Evolutionary conservation across 768 basidiomycete species (phyloP), one percentile per base, ranked within the genome.

Genomic region (Nidula microcarpa): DNA sequence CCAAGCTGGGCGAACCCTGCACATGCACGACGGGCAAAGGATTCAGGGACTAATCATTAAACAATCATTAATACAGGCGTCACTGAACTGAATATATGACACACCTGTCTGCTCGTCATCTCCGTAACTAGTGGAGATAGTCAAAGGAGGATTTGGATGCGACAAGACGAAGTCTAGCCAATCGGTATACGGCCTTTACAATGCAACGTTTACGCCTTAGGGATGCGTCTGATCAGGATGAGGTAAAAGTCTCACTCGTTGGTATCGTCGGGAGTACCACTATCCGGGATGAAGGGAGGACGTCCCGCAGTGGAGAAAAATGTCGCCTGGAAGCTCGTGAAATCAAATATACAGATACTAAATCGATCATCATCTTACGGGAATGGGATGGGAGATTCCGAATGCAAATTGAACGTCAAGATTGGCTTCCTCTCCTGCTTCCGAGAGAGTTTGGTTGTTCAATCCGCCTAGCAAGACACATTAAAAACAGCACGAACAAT

Each of bases 51-150:
- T 82, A 48, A 33, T 8, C 8, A n/a, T 39, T 8, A 39, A 8
- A 39, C 23, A 39, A 6, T 11, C n/a, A 10, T 10, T 35, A 33
- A 16, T 37, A 37, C 7, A 32, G n/a, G 33, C n/a, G n/a, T n/a
- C n/a, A n/a, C n/a, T n/a, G n/a, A n/a, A 45, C 9, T 8, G 44
- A 45, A 45, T 10, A 8, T 43, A 33, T 11, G 9, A 23, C 63
- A 18, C 43, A 83, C 84, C 82, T 13, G 84, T 83, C 61, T 86
- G 84, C 53, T 89, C 87, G 51, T 81, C 75, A 46, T 88, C 86
- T 2, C 76, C 83, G 60, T 89, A 89, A 57, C 82, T 84, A 0
- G 83, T 87, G 1, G 85, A 84, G 32, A 89, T 85, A 2, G 79
- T 75, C 58, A 80, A 75, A 7, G 86, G 84, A 2, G 77, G 65